Conservation (phyloP, 2,329 filamentous ascomycete species). For the Ceratocystis papillata region DNA sequence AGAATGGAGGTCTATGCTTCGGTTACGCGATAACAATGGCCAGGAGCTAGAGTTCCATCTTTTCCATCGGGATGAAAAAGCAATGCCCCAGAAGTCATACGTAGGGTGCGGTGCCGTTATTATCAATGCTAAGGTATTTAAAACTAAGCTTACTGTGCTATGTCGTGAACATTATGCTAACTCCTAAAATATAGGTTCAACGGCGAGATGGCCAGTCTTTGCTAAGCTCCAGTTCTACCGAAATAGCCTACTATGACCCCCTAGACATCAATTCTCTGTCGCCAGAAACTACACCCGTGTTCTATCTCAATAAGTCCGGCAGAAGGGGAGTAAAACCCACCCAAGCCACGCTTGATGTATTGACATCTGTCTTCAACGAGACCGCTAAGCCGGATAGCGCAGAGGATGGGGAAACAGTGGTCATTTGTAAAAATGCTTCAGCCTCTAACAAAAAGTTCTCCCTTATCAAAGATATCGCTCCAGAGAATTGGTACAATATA, state of each 20-base stretch:
- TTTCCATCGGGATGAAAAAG: not conserved
- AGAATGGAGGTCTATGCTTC: conserved; percentile 7
- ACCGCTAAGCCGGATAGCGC: not conserved
- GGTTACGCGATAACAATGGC: not conserved
- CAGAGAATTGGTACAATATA: conserved; percentile 53
- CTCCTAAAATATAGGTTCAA: not conserved
- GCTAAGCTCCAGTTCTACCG: not conserved
- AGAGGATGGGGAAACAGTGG: conserved; percentile 30
- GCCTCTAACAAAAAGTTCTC: conserved; percentile 35
- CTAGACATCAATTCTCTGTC: not conserved
- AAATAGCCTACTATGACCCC: not conserved
- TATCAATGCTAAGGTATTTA: conserved; percentile 3
- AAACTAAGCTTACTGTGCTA: not conserved
- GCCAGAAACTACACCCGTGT: not conserved
- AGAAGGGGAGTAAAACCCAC: not conserved
- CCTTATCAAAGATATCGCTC: conserved; percentile 49
- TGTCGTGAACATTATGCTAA: not conserved
- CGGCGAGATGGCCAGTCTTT: not conserved
- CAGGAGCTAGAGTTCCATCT: not conserved
- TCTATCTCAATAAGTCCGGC: not conserved
- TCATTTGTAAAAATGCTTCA: conserved; percentile 44
- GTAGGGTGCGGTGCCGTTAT: conserved; percentile 2
- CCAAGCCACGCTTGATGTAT: not conserved
- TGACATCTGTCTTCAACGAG: not conserved
- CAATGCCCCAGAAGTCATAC: not conserved